Evolutionary conservation across 2,329 filamentous ascomycete species (phyloP), one percentile per base, ranked within the genome.

Genomic region (Fusarium buharicum): DNA sequence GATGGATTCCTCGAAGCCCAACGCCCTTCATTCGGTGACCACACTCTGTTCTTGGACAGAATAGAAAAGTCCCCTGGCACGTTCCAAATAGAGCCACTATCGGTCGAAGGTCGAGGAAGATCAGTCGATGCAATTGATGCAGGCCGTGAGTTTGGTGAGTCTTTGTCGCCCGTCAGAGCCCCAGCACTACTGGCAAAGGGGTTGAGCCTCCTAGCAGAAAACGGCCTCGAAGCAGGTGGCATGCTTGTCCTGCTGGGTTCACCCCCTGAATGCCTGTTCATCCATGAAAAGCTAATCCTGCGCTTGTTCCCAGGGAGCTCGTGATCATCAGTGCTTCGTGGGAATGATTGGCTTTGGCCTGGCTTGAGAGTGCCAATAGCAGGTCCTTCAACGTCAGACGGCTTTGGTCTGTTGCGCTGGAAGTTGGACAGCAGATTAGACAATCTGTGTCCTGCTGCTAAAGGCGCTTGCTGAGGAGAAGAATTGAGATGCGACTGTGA

Each of bases 291-390:
- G 67, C 84, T 88, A 31, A 84, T 83, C 34, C 84, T 81, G 20
- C 86, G 85, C 74, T 78, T 85, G 73, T 73, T 85, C 60, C 70
- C 80, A 73, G 76, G 76, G 61, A 71, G 78, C 70, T 83, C 89
- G 66, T 73, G 74, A 12, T 87, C 86, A 18, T 84, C 90, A 59
- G 77, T 77, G 58, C 83, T 82, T 16, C 84, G 80, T 6, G 91
- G 91, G 64, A 95, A 86, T 0, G 91, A 94, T 70, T 92, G 90
- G 68, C 90, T 93, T 72, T 94, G 90, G 0, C 85, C 84, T 27
- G 85, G 77, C 70, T 91, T 91, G 13, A 93, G 78, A 17, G 84
- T 87, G 1, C 91, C 91, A 8, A 93, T 75, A 1, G 84, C 80
- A 6, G 88, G 88, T 0, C 88, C 87, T 7, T 68, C 70, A 2